phyloP scores from a whole-genome alignment of 2,329 filamentous ascomycete genomes.

The Trichoderma arundinaceum region DNA sequence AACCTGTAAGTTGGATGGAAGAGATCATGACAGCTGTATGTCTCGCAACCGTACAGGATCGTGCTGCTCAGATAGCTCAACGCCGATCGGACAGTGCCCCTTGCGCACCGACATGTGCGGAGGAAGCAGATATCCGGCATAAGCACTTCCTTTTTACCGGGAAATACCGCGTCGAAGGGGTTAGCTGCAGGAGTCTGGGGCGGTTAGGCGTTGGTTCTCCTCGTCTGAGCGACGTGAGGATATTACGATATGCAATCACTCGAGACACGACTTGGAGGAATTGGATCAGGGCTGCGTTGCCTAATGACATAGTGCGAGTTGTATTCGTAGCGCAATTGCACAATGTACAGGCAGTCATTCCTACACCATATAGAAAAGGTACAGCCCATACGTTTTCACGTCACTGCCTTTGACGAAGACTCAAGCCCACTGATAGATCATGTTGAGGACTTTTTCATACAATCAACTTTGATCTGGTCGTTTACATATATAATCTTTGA shows the following conservation, averaged over 20 bases:
- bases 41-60: constrained; percentile 34
- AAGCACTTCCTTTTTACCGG: constrained; percentile 9
- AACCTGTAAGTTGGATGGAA: constrained; percentile 25
- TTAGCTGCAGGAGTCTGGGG: constrained; percentile 23
- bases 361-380: background rate
- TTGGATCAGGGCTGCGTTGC: constrained; percentile 12
- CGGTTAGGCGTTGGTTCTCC: constrained; percentile 9
- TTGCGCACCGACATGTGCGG: constrained; percentile 20
- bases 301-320: constrained; percentile 20
- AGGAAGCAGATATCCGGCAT: constrained; percentile 30
- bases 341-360: no score
- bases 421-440: no score
- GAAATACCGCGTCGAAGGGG: constrained; percentile 28
- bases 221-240: constrained; percentile 6
- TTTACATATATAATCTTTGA: no score
- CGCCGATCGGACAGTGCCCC: constrained; percentile 24
- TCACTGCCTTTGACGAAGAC: background rate
- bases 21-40: constrained; percentile 33
- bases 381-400: background rate
- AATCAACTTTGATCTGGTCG: no score
- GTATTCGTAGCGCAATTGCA: no score
- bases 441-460: no score
- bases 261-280: constrained; percentile 29
- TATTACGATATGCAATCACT: constrained; percentile 31
- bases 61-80: constrained; percentile 28